Percentiles rank a stretch among this genome's conserved stretches.
Evolutionary conservation across 306 rosid genomes (phyloP).

Genomic region (Quercus berberidifolia): DNA sequence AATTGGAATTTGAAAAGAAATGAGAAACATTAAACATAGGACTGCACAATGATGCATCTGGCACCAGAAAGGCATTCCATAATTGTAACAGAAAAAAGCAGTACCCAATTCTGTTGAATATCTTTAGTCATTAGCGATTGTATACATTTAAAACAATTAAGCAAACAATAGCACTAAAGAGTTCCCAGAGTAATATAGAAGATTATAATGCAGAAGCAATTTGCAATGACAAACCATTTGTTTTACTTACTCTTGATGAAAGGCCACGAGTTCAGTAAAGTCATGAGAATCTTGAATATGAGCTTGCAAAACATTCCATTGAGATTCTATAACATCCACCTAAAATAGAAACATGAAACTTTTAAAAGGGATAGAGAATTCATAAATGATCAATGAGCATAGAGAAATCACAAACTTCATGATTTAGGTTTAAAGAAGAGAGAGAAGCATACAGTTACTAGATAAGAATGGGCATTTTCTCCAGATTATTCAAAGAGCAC

Average conservation of each 20-base stretch:
- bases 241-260: conserved; percentile 79
- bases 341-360: conserved; percentile 30
- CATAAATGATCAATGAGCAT: neutral
- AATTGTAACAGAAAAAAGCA: neutral
- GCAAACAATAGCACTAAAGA: neutral
- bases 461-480: neutral
- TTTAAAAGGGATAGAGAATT: conserved; percentile 7
- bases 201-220: conserved; percentile 8
- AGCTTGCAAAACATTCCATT: conserved; percentile 89
- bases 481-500: neutral
- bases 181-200: neutral
- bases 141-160: conserved; percentile 7
- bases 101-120: conserved; percentile 4
- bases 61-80: neutral
- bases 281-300: conserved; percentile 92
- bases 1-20: conserved; percentile 5
- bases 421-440: neutral
- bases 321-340: conserved; percentile 98
- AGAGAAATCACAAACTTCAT: neutral
- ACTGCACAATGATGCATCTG: neutral
- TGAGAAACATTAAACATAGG: conserved; percentile 7
- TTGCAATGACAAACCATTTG: conserved; percentile 15
- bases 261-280: conserved; percentile 84
- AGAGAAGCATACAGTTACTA: neutral
- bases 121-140: neutral